Evolutionary conservation across 371 early-diverging fungal species (phyloP).

Genomic region (Mortierella sp.): DNA sequence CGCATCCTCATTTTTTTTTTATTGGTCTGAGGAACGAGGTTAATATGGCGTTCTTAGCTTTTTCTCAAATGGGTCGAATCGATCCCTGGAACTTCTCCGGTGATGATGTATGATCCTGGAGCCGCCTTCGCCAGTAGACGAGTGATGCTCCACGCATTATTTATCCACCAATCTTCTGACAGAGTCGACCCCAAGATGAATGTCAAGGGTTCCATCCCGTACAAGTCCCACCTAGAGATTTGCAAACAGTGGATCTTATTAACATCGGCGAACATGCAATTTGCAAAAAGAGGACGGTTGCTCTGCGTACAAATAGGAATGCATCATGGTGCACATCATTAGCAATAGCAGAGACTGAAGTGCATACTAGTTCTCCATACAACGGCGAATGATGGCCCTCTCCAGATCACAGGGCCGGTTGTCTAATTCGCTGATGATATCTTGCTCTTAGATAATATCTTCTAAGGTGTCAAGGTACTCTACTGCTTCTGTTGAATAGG

Average conservation of each 20-base stretch:
- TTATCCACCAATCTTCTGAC: slow-evolving; percentile 19
- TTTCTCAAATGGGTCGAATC: slow-evolving; percentile 17
- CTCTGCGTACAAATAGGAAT: not conserved
- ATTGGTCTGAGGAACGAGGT: slow-evolving; percentile 10
- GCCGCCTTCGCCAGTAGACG: slow-evolving; percentile 13
- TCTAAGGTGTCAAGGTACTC: not conserved
- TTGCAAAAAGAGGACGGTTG: not conserved
- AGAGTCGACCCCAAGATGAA: slow-evolving; percentile 11
- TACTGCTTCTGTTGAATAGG: slow-evolving; percentile 9
- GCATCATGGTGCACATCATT: not conserved
- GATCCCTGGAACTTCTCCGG: slow-evolving; percentile 17
- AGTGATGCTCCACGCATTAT: slow-evolving; percentile 12
- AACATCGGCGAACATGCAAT: not conserved
- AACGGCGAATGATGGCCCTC: not conserved
- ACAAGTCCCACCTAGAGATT: not conserved
- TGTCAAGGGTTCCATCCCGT: slow-evolving; percentile 4
- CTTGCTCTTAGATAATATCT: not conserved
- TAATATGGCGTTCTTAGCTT: slow-evolving; percentile 14
- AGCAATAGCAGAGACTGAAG: not conserved
- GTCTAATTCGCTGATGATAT: not conserved
- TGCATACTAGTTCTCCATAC: not conserved
- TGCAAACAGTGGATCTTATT: not conserved
- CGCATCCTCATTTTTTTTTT: slow-evolving; percentile 9
- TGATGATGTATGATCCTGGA: slow-evolving; percentile 22
- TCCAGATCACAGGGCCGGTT: not conserved